phyloP scores from a whole-genome alignment of 768 basidiomycete species.

The Auricularia sp. region DNA sequence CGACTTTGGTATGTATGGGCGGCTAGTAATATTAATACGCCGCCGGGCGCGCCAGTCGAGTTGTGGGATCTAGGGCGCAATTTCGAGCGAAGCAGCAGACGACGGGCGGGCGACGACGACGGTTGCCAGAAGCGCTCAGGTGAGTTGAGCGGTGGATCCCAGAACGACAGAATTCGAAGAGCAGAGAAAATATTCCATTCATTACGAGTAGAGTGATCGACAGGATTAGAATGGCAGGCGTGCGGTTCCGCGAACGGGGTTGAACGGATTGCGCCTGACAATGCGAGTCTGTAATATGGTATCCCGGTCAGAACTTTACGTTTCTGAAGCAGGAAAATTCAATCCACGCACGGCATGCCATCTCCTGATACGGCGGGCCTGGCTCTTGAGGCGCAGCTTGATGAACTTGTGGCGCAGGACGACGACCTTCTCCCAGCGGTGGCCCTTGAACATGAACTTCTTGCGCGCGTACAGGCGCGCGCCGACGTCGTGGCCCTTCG shows the following conservation, averaged over 20 bases:
- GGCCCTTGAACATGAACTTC: constrained; percentile 90
- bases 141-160: too few species aligned
- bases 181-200: not conserved
- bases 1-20: too few species aligned
- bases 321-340: too few species aligned
- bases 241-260: not conserved
- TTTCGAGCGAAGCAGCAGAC: too few species aligned
- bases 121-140: too few species aligned
- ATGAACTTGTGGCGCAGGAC: constrained; percentile 5
- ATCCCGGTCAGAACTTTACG: too few species aligned
- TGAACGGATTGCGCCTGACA: not conserved
- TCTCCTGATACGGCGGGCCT: constrained; percentile 2
- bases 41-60: too few species aligned
- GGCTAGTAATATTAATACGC: too few species aligned
- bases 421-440: constrained; percentile 54
- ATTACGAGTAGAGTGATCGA: too few species aligned
- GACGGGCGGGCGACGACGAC: too few species aligned
- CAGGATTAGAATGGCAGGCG: not conserved
- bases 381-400: constrained; percentile 1
- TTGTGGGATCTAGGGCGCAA: too few species aligned
- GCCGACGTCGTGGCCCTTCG: constrained; percentile 42
- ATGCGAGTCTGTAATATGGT: not conserved
- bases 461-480: constrained; percentile 61
- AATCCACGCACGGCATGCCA: constrained; percentile 4
- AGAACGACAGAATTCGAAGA: too few species aligned